phyloP scores from a whole-genome alignment of 108 stramenopile genomes.

The Mediolabrus comicus region DNA sequence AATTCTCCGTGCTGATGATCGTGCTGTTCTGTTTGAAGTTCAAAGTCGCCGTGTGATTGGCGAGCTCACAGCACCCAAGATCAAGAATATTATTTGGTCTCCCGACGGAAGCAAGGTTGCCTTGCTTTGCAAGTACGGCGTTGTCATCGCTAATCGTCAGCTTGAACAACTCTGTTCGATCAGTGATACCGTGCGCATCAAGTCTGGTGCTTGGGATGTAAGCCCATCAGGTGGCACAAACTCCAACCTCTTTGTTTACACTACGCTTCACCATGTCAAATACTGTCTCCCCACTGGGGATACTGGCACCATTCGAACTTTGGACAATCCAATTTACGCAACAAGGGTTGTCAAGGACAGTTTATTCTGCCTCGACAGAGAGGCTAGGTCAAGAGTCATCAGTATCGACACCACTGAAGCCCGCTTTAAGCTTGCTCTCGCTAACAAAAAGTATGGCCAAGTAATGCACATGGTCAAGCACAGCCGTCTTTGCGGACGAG shows the following conservation, averaged over 20 bases:
- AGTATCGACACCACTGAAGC: slow-evolving; percentile 97
- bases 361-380: slow-evolving; percentile 94
- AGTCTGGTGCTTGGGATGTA: slow-evolving; percentile 95
- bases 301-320: slow-evolving; percentile 95
- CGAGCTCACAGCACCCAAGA: slow-evolving; percentile 93
- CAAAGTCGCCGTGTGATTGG: slow-evolving; percentile 94
- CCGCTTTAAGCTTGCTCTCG: slow-evolving; percentile 89
- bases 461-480: slow-evolving; percentile 98
- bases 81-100: slow-evolving; percentile 95
- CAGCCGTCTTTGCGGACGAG: slow-evolving; percentile 92
- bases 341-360: slow-evolving; percentile 88
- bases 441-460: slow-evolving; percentile 91
- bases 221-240: slow-evolving; percentile 75
- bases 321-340: slow-evolving; percentile 94
- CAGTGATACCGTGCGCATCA: slow-evolving; percentile 96
- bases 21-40: slow-evolving; percentile 95
- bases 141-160: slow-evolving; percentile 93
- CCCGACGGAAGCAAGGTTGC: slow-evolving; percentile 93
- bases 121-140: slow-evolving; percentile 93
- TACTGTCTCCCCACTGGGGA: slow-evolving; percentile 96
- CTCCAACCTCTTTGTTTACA: slow-evolving; percentile 92
- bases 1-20: slow-evolving; percentile 92
- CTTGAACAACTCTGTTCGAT: slow-evolving; percentile 96
- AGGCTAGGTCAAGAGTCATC: slow-evolving; percentile 87
- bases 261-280: slow-evolving; percentile 98